These are phyloP conservation scores for Ceratocystis eucalypticola DNA, from an alignment of 2,329 filamentous ascomycete species.

Conservation along the genomic window DNA sequence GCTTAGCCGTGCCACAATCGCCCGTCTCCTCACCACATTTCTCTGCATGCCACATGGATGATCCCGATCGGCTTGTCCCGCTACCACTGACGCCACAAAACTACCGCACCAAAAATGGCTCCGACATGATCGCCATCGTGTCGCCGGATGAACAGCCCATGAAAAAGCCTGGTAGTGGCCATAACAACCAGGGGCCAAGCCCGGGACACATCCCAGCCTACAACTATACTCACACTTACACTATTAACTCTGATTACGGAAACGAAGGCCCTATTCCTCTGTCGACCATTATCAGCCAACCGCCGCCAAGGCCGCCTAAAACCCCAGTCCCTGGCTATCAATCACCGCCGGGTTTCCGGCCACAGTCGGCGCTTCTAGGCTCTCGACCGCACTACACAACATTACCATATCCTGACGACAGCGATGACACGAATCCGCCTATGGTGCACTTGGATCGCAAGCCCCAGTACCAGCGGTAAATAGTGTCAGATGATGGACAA, in stretches of 20 bases:
- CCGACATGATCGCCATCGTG: conserved; percentile 56
- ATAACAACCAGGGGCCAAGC: conserved; percentile 22
- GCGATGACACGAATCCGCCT: conserved; percentile 62
- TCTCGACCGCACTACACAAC: background rate
- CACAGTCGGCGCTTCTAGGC: conserved; percentile 17
- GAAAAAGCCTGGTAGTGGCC: conserved; percentile 18
- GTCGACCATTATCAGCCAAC: conserved; percentile 28
- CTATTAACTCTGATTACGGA: background rate
- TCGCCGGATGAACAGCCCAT: conserved; percentile 44
- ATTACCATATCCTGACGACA: conserved; percentile 66
- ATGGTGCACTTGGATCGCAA: conserved; percentile 76
- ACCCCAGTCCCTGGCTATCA: conserved; percentile 49
- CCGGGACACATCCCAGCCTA: background rate
- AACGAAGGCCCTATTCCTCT: conserved; percentile 14
- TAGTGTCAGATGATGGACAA: conserved; percentile 27
- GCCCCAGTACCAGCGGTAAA: conserved; percentile 46
- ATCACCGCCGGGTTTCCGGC: conserved; percentile 25
- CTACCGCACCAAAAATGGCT: conserved; percentile 43
- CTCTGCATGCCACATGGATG: conserved; percentile 27
- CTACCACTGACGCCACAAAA: conserved; percentile 45
- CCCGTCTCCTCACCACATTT: conserved; percentile 24
- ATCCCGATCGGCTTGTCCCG: conserved; percentile 41
- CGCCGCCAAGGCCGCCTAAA: conserved; percentile 65
- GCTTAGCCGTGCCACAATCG: conserved; percentile 25
- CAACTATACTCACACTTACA: background rate